Conservation (phyloP, 164 flowering plant genomes). For the Liquidambar formosana region DNA sequence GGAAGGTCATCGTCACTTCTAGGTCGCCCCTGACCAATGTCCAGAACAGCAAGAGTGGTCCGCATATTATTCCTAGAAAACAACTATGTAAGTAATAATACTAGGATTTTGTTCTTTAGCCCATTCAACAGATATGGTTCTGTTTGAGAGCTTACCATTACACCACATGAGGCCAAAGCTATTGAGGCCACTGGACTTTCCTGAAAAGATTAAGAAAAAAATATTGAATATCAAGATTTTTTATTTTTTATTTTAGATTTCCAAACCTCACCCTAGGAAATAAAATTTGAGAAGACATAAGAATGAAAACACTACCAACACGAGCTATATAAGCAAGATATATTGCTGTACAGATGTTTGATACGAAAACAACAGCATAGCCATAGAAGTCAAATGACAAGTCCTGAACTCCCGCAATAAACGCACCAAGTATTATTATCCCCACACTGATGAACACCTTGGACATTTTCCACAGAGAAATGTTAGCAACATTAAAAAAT, state of each 20-base stretch:
- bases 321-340: slow-evolving; percentile 52
- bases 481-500: slow-evolving; percentile 6
- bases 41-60: slow-evolving; percentile 41
- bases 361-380: slow-evolving; percentile 40
- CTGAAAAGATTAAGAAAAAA: slow-evolving; percentile 26
- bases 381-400: slow-evolving; percentile 42
- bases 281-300: not conserved
- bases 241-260: too few relatives aligned
- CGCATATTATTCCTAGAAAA: slow-evolving; percentile 38
- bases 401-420: slow-evolving; percentile 49
- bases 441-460: slow-evolving; percentile 49
- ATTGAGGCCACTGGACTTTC: slow-evolving; percentile 62
- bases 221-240: not conserved
- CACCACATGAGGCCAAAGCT: slow-evolving; percentile 79
- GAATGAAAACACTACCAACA: slow-evolving; percentile 26
- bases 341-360: slow-evolving; percentile 46
- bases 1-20: slow-evolving; percentile 29
- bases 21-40: slow-evolving; percentile 39
- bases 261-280: not conserved
- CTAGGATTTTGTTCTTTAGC: not conserved
- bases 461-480: slow-evolving; percentile 10
- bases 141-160: slow-evolving; percentile 40
- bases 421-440: slow-evolving; percentile 45
- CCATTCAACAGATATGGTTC: not conserved
- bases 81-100: not conserved